Conservation (phyloP, 768 basidiomycete species). For the Leccinum arenicola region DNA sequence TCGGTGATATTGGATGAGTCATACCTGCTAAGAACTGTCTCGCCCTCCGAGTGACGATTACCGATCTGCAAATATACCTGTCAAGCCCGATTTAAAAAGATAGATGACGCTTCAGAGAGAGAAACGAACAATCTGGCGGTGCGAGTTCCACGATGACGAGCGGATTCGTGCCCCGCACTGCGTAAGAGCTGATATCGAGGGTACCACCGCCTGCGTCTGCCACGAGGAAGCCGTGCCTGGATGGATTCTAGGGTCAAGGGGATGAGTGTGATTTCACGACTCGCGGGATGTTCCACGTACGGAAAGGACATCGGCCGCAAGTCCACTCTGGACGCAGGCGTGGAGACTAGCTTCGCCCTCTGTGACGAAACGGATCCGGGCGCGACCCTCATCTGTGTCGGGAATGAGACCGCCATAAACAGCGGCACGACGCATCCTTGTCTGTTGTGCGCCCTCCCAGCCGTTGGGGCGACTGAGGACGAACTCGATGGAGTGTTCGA, state of each 20-base stretch:
- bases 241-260: constrained; percentile 50
- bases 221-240: constrained; percentile 74
- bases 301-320: too few species aligned
- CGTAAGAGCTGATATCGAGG: constrained; percentile 78
- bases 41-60: constrained; percentile 44
- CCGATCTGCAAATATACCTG: too few species aligned
- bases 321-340: too few species aligned
- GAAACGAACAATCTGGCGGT: too few species aligned
- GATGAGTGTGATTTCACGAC: neutral
- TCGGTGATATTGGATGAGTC: constrained; percentile 1
- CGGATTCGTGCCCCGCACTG: constrained; percentile 67
- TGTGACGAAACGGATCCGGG: constrained; percentile 75
- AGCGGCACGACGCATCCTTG: constrained; percentile 74
- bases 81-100: too few species aligned
- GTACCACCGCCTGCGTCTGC: constrained; percentile 83
- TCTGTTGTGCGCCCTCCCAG: constrained; percentile 76
- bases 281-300: too few species aligned
- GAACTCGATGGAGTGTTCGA: constrained; percentile 68
- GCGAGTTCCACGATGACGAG: too few species aligned
- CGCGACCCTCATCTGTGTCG: constrained; percentile 68
- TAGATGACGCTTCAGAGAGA: too few species aligned
- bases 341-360: constrained; percentile 85
- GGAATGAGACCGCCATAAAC: constrained; percentile 71
- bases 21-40: constrained; percentile 69
- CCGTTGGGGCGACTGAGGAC: constrained; percentile 81